Evolutionary conservation across 2,329 filamentous ascomycete species (phyloP), one percentile per base, ranked within the genome.

Genomic region (Dothideomycetes sp.): DNA sequence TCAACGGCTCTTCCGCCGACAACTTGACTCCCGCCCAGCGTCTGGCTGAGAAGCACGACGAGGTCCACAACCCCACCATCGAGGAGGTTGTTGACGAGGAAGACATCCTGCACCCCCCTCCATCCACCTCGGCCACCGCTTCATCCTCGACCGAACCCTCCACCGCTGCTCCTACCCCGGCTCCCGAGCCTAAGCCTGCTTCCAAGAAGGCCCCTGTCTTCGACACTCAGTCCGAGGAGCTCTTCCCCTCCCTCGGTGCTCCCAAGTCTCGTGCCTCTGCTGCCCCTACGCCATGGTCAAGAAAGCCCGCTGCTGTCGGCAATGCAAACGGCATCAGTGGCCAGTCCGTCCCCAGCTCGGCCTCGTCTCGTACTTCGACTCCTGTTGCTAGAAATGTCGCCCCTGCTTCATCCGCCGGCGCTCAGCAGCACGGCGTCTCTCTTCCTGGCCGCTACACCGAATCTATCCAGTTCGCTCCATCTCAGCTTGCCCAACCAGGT

Each of bases 201-300:
- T 33, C 40, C 27, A 35, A 33, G 31, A 50, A 30, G 47, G 50
- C 47, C 45, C 34, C 50, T 11, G 33, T 47, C 23, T 67, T 95
- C 47, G 85, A 96, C 62, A 88, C 85, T 15, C 75, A 84, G 55
- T 94, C 85, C 13, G 84, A 93, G 57, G 88, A 96, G 63, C 70
- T 84, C 45, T 98, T 98, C 72, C 91, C 91, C n/a, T 80, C 88
- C 52, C 76, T 98, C 33, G 89, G 88, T 40, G 73, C 76, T 47
- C 69, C 78, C 39, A 88, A 87, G 63, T 68, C 78, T 23, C 63
- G 65, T 13, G 63, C 73, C 47, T 71, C 78, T 43, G 74, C 76
- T 50, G 72, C 78, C 45, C 71, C 80, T 33, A 78, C 81, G 32
- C 78, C 84, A 51, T 95, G 89, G 87, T 82, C 82, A 48, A 84